Evolutionary conservation across 1,139 yeast genomes (phyloP), one percentile per base, ranked within the genome.

Genomic region (Candida pseudoviswanathii): DNA sequence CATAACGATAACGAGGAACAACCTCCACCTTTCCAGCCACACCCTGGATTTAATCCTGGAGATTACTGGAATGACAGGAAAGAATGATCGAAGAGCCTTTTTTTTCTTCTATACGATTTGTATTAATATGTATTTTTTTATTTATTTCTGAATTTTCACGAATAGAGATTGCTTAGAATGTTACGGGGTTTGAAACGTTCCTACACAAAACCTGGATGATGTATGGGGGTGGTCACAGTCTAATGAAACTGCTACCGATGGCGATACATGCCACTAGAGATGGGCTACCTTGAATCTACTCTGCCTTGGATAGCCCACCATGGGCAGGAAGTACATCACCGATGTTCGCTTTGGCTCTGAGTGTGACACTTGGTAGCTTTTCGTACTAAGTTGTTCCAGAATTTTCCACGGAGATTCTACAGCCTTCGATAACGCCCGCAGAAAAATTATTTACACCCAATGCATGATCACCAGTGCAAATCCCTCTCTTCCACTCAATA

Each of bases 1-100:
- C 36, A 42, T 37, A 33, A 39, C 5, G 38, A 42, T 36, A 11
- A 29, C 21, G 41, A 11, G 26, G 30, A 38, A 27, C 73, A 34
- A 22, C 73, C 70, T 5, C 76, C 76, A 7, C 65, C 70, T 2
- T 71, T 71, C 54, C 63, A 61, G 42, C 66, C 71, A 1, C 73
- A 62, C 47, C 72, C 76, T 1, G 76, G 76, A 6, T 71, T 64
- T 51, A 52, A 50, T 16, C 41, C 47, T 9, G 68, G 58, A 5
- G 77, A 71, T 54, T 73, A 73, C 54, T 72, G 75, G 74, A 68
- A 66, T 32, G 70, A 70, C 11, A 34, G 36, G 26, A 45, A 45
- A 36, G 43, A 38, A 31, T 30, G 30, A 22, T 44, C 22, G 40
- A 37, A 16, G 16, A 16, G 16, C 16, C 16, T 16, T 16, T 16